Conservation (phyloP, 2,329 filamentous ascomycete genomes). For the Scedosporium boydii region DNA sequence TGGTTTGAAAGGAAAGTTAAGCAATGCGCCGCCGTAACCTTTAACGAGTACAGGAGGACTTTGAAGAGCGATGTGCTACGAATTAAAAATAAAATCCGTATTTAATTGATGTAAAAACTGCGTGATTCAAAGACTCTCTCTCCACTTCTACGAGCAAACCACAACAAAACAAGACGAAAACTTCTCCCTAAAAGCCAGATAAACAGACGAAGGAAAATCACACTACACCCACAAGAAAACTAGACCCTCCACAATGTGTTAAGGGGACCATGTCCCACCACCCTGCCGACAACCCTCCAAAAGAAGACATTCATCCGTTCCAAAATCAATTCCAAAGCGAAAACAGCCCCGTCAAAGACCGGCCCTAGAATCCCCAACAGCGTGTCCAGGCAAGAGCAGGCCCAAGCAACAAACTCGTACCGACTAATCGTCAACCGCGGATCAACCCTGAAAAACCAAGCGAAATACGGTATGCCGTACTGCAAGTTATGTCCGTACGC, state of each 20-base stretch:
- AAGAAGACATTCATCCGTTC: background rate
- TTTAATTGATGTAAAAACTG: background rate
- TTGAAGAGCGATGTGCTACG: background rate
- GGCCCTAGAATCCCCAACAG: background rate
- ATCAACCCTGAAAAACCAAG: background rate
- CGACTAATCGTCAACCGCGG: conserved; percentile 1
- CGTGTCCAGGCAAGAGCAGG: background rate
- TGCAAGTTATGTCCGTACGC: conserved; percentile 2
- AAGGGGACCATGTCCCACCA: background rate
- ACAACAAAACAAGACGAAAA: conserved; percentile 2
- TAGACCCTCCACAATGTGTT: too few species aligned
- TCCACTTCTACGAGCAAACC: background rate
- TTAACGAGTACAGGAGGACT: background rate
- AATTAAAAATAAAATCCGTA: background rate
- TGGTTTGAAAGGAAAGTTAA: background rate
- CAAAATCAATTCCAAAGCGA: background rate
- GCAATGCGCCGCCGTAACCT: background rate
- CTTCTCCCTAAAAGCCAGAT: too few species aligned
- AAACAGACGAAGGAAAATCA: too few species aligned
- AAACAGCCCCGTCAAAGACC: background rate
- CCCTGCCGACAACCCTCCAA: background rate
- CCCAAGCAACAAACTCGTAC: background rate
- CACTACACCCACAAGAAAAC: too few species aligned
- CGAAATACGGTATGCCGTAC: background rate
- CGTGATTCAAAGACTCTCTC: too few species aligned